Evolutionary conservation across 2,329 filamentous ascomycete species (phyloP).

Genomic region (Alternaria ventricosa): DNA sequence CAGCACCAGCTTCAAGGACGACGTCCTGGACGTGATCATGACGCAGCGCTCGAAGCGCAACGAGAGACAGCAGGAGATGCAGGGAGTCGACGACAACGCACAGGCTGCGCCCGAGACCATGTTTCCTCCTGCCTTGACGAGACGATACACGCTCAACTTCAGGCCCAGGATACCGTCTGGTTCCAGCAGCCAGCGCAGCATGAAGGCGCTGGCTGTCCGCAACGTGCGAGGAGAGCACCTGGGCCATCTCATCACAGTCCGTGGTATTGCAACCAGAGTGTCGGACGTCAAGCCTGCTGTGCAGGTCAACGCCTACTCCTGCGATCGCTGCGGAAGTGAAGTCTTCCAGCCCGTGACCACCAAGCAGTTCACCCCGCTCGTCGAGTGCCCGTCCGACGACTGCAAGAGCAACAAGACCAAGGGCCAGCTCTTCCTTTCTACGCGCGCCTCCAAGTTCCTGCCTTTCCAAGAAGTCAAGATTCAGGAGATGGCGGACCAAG

Average conservation of each 20-base stretch:
- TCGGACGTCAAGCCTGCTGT: conserved; percentile 98
- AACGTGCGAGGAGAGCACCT: conserved; percentile 93
- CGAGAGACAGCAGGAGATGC: conserved; percentile 66
- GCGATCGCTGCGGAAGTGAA: conserved; percentile 93
- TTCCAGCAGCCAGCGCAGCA: conserved; percentile 64
- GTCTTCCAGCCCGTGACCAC: conserved; percentile 95
- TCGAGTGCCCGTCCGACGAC: conserved; percentile 86
- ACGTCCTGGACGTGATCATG: conserved; percentile 96
- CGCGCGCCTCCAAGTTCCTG: conserved; percentile 94
- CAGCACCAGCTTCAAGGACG: conserved; percentile 83
- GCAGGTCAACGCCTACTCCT: conserved; percentile 98
- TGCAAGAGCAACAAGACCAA: conserved; percentile 91
- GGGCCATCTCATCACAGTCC: conserved; percentile 89
- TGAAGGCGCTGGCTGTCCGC: conserved; percentile 82
- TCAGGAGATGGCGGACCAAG: conserved; percentile 98
- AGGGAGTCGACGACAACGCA: conserved; percentile 55
- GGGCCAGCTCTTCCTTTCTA: conserved; percentile 91
- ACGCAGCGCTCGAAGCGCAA: conserved; percentile 88
- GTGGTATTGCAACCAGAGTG: conserved; percentile 92
- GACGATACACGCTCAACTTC: conserved; percentile 94
- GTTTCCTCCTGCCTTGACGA: conserved; percentile 90
- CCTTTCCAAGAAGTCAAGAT: conserved; percentile 99
- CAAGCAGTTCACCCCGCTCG: conserved; percentile 87
- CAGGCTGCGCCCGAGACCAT: conserved; percentile 74
- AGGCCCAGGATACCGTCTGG: conserved; percentile 82